Evolutionary conservation across 2,329 filamentous ascomycete species (phyloP).

Genomic region (Penicillium sp.): DNA sequence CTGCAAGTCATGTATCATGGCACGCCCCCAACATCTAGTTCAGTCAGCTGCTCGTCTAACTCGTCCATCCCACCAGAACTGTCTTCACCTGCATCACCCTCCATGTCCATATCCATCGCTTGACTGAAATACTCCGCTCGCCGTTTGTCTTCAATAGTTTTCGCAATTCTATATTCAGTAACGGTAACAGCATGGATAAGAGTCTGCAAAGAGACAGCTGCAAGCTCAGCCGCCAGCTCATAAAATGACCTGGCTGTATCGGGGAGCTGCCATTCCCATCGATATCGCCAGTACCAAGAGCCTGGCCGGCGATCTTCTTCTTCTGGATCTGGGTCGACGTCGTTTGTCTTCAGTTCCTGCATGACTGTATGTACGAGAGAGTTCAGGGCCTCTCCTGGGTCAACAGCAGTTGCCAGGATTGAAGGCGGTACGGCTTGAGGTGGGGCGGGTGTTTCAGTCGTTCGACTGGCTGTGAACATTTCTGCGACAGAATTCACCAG

Average conservation of each 20-base stretch:
- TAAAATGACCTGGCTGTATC: conserved; percentile 56
- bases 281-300: conserved; percentile 57
- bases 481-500: conserved; percentile 45
- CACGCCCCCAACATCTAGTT: conserved; percentile 14
- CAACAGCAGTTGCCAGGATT: conserved; percentile 15
- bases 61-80: conserved; percentile 27
- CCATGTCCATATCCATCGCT: conserved; percentile 25
- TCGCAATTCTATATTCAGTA: conserved; percentile 55
- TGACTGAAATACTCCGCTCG: conserved; percentile 38
- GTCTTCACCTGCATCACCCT: conserved; percentile 23
- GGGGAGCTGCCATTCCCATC: conserved; percentile 55
- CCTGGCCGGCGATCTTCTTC: conserved; percentile 53
- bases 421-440: conserved; percentile 12
- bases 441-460: conserved; percentile 24
- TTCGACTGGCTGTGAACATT: conserved; percentile 49
- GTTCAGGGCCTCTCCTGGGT: conserved; percentile 40
- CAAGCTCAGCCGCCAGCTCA: conserved; percentile 56
- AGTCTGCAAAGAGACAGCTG: conserved; percentile 57
- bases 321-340: conserved; percentile 46
- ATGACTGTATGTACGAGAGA: conserved; percentile 53
- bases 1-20: not conserved
- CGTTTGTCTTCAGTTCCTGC: conserved; percentile 46
- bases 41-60: conserved; percentile 26
- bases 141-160: conserved; percentile 45
- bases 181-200: conserved; percentile 58